Evolutionary conservation across 1,139 yeast genomes (phyloP).

Genomic region (Blastobotrys indianensis): DNA sequence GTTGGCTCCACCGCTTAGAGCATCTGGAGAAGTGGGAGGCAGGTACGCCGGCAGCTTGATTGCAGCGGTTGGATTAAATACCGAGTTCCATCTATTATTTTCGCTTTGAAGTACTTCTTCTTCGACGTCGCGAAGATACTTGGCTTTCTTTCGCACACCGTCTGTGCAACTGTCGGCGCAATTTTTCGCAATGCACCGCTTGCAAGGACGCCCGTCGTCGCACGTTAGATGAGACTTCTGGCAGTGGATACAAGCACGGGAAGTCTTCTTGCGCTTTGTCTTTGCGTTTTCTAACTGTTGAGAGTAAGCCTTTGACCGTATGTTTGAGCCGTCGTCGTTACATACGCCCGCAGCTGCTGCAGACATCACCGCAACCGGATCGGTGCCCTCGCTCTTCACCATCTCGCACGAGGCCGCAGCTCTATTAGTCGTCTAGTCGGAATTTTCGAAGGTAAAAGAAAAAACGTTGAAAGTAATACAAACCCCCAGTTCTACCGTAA

Average conservation of each 20-base stretch:
- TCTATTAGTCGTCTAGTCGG: too few species aligned
- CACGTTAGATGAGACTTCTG: constrained; percentile 88
- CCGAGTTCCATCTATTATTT: background rate
- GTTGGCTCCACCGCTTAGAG: background rate
- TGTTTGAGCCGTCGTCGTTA: too few species aligned
- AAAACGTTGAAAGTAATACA: too few species aligned
- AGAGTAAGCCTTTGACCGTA: too few species aligned
- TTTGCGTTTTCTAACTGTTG: constrained; percentile 1
- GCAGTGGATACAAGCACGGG: constrained; percentile 88
- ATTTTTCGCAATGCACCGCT: constrained; percentile 67
- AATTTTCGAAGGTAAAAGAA: too few species aligned
- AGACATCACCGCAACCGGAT: too few species aligned
- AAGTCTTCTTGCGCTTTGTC: constrained; percentile 50
- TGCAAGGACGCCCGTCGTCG: constrained; percentile 73
- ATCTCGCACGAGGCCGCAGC: too few species aligned
- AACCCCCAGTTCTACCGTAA: too few species aligned
- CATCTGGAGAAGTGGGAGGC: constrained; percentile 15
- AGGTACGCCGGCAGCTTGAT: constrained; percentile 15
- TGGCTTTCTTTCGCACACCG: constrained; percentile 81
- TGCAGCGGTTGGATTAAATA: constrained; percentile 12
- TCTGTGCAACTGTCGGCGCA: constrained; percentile 68
- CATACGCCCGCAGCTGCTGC: too few species aligned
- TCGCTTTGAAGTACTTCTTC: constrained; percentile 1
- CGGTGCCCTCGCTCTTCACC: too few species aligned
- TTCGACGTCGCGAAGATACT: constrained; percentile 47